Evolutionary conservation across 2,329 filamentous ascomycete species (phyloP).

Genomic region (Sclerotinia spermophila): DNA sequence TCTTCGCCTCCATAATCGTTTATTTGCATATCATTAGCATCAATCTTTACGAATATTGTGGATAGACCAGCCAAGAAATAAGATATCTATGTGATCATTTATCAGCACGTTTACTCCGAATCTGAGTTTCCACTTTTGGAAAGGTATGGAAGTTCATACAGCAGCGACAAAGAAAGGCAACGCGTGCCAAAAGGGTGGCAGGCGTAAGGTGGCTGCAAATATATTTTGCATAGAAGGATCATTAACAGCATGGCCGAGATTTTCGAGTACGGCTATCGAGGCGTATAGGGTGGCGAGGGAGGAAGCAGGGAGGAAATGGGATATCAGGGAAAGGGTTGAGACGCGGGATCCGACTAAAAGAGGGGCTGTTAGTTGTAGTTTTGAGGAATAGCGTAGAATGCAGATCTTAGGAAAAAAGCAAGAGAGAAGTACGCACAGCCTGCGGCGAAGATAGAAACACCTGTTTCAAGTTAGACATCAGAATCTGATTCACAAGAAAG

Average conservation of each 20-base stretch:
- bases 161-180: constrained; percentile 35
- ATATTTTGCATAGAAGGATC: constrained; percentile 35
- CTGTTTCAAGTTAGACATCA: constrained; percentile 18
- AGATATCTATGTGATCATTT: background rate
- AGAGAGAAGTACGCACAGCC: constrained; percentile 34
- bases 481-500: background rate
- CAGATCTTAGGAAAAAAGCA: constrained; percentile 15
- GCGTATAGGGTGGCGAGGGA: constrained; percentile 34
- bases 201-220: constrained; percentile 30
- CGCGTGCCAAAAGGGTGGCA: constrained; percentile 30
- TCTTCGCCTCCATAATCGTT: background rate
- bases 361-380: background rate
- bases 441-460: constrained; percentile 32
- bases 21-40: background rate
- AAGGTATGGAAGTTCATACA: constrained; percentile 24
- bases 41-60: background rate
- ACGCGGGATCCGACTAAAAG: constrained; percentile 30
- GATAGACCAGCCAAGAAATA: constrained; percentile 12
- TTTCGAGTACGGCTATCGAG: constrained; percentile 34
- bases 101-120: background rate
- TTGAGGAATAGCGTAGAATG: constrained; percentile 23
- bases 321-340: constrained; percentile 32
- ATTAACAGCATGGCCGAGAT: constrained; percentile 33
- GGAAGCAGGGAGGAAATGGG: constrained; percentile 29
- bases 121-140: background rate